Percentiles rank a stretch among this genome's conserved stretches.
phyloP scores from a whole-genome alignment of 2,329 filamentous ascomycete species.

The Claviceps paspali region DNA sequence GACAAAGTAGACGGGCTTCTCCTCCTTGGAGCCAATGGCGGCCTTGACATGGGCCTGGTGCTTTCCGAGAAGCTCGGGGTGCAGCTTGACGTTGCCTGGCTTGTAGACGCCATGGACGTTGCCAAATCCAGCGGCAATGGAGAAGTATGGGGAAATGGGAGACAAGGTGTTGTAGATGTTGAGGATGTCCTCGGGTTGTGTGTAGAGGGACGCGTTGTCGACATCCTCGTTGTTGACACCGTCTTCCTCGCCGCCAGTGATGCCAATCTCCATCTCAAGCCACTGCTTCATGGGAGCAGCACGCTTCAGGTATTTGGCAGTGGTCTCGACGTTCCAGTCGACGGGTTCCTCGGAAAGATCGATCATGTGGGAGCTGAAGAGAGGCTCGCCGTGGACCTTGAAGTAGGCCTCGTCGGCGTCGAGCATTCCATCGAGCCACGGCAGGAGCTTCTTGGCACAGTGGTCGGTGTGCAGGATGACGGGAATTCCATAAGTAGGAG shows the following conservation, averaged over 20 bases:
- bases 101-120: conserved; percentile 99
- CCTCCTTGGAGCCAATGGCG: conserved; percentile 52
- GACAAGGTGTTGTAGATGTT: conserved; percentile 76
- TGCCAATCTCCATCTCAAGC: conserved; percentile 85
- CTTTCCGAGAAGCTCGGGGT: conserved; percentile 90
- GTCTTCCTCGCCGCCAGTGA: conserved; percentile 95
- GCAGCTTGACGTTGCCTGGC: conserved; percentile 91
- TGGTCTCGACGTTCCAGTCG: conserved; percentile 82
- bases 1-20: conserved; percentile 97
- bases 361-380: conserved; percentile 98
- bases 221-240: conserved; percentile 98
- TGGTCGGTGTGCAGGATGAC: conserved; percentile 95
- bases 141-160: conserved; percentile 88
- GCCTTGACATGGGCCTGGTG: conserved; percentile 87
- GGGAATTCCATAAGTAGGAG: conserved; percentile 75
- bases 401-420: conserved; percentile 90
- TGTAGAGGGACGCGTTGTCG: conserved; percentile 95
- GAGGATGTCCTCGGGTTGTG: conserved; percentile 92
- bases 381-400: conserved; percentile 81
- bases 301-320: conserved; percentile 83
- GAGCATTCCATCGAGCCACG: conserved; percentile 93
- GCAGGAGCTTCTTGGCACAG: conserved; percentile 98
- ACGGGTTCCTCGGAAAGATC: conserved; percentile 88
- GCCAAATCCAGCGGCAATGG: conserved; percentile 93
- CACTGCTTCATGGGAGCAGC: conserved; percentile 95